phyloP scores from a whole-genome alignment of 345 rosid genomes.

The Tarenaya hassleriana region DNA sequence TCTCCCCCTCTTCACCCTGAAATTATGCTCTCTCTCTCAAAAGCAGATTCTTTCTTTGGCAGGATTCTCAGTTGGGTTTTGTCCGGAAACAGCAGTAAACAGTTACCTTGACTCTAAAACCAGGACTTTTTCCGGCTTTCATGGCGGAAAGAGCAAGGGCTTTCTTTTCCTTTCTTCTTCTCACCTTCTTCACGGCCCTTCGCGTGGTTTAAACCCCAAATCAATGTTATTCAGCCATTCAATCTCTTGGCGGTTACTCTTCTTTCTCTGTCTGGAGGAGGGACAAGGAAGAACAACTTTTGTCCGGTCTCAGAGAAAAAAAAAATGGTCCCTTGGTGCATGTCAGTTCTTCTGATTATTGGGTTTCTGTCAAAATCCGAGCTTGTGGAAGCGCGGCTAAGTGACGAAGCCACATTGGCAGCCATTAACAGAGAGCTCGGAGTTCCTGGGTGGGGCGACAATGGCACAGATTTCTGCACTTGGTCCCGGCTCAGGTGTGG shows the following conservation, averaged over 20 bases:
- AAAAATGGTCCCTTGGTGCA: constrained; percentile 41
- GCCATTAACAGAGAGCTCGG: constrained; percentile 62
- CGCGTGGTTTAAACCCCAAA: background rate
- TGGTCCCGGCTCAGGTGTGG: constrained; percentile 74
- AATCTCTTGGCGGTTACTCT: background rate
- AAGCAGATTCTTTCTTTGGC: constrained; percentile 20
- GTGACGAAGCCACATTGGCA: constrained; percentile 54
- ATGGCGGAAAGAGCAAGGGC: constrained; percentile 21
- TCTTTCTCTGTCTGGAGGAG: constrained; percentile 9
- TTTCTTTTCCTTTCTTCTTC: constrained; percentile 4
- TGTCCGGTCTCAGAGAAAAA: constrained; percentile 3
- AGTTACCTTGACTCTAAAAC: constrained; percentile 26
- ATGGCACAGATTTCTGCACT: constrained; percentile 59
- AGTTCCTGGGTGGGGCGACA: constrained; percentile 77
- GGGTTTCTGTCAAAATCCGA: constrained; percentile 49
- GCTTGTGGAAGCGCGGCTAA: no score
- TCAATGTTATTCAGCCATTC: constrained; percentile 15
- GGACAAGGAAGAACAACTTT: constrained; percentile 1
- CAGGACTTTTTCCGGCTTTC: constrained; percentile 30
- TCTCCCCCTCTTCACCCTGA: constrained; percentile 19
- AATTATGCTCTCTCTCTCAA: constrained; percentile 22
- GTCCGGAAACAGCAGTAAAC: constrained; percentile 14
- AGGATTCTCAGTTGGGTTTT: constrained; percentile 26
- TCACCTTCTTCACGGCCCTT: constrained; percentile 10
- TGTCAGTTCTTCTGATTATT: constrained; percentile 37